Conservation (phyloP, 345 rosid species). For the Adansonia digitata region DNA sequence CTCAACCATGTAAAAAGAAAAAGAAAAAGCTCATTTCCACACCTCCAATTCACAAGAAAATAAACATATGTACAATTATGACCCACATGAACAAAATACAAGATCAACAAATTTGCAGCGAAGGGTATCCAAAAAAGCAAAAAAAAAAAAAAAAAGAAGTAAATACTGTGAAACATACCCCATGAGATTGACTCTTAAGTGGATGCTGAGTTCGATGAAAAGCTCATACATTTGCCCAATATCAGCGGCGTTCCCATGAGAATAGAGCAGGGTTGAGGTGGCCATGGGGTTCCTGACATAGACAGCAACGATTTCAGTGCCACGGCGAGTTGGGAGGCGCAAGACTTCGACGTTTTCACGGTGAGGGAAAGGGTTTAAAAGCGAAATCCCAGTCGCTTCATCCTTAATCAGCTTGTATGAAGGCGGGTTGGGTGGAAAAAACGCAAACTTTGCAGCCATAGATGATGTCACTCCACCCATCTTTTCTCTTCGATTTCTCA, state of each 20-base stretch:
- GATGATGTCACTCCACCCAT: slow-evolving; percentile 97
- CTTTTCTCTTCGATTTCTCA: slow-evolving; percentile 5
- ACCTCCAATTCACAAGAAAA: neutral
- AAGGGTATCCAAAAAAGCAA: neutral
- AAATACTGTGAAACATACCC: slow-evolving; percentile 44
- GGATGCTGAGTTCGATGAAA: slow-evolving; percentile 88
- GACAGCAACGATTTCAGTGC: slow-evolving; percentile 73
- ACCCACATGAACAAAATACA: neutral
- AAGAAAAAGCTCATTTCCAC: neutral
- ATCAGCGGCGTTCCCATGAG: slow-evolving; percentile 96
- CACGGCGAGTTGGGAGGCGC: slow-evolving; percentile 69
- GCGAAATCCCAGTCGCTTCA: slow-evolving; percentile 52
- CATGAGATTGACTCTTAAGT: slow-evolving; percentile 83
- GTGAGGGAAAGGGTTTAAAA: slow-evolving; percentile 72
- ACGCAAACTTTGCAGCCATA: slow-evolving; percentile 97
- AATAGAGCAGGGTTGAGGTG: slow-evolving; percentile 73
- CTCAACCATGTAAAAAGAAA: neutral
- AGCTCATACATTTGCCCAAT: slow-evolving; percentile 99
- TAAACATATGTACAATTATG: neutral
- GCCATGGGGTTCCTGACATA: slow-evolving; percentile 89
- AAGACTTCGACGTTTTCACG: slow-evolving; percentile 81
- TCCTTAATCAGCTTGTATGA: slow-evolving; percentile 67
- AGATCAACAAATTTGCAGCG: neutral
- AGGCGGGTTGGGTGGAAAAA: slow-evolving; percentile 92
- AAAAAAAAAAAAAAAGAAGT: neutral